Conservation (phyloP, 805 yeast genomes). For the Candida odintsovae region DNA sequence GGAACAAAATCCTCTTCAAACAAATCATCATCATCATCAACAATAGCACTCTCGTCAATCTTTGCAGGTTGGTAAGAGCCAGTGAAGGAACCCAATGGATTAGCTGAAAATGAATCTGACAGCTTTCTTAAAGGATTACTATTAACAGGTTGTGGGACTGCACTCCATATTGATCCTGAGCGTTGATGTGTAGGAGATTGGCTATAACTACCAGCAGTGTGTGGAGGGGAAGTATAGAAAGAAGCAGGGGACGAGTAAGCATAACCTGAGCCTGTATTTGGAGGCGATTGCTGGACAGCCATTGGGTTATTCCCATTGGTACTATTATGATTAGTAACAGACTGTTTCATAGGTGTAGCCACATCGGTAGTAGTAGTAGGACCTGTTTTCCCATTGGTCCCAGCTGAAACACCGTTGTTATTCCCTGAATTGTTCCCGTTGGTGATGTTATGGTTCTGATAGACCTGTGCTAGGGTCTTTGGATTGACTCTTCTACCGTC, state of each 20-base stretch:
- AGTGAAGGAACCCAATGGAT: not conserved
- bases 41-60: slow-evolving; percentile 23
- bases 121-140: not conserved
- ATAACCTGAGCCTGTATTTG: not conserved
- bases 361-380: not conserved
- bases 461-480: slow-evolving; percentile 30
- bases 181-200: not conserved
- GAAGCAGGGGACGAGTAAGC: not conserved
- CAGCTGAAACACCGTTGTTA: not conserved
- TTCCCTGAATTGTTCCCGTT: slow-evolving; percentile 3
- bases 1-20: slow-evolving; percentile 79
- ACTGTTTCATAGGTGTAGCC: not conserved
- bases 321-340: not conserved
- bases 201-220: not conserved
- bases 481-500: slow-evolving; percentile 81
- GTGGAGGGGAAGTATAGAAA: not conserved
- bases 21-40: slow-evolving; percentile 32
- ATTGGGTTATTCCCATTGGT: not conserved
- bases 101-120: not conserved
- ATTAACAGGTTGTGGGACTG: slow-evolving; percentile 1
- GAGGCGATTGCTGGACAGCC: not conserved
- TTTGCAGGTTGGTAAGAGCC: not conserved
- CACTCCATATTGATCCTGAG: slow-evolving; percentile 17
- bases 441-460: slow-evolving; percentile 17
- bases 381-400: not conserved